These are phyloP conservation scores for Lecanosticta acicola DNA, from an alignment of 2,329 filamentous ascomycete genomes.

Conservation along the genomic window DNA sequence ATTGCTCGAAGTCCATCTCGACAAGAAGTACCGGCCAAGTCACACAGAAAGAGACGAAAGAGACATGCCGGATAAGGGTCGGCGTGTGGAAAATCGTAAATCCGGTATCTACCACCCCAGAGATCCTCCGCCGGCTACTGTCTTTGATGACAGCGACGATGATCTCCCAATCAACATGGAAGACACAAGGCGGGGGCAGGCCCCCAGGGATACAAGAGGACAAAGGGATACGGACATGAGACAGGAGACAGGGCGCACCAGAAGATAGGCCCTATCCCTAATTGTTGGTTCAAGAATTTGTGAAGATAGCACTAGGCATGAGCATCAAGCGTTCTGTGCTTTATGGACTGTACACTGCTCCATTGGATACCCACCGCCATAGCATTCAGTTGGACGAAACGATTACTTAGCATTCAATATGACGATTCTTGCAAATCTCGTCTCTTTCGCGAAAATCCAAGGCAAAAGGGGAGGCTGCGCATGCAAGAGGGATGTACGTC, in stretches of 20 bases:
- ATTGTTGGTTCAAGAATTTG: not conserved
- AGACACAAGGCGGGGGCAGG: slow-evolving; percentile 7
- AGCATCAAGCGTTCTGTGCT: not conserved
- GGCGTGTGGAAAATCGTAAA: slow-evolving; percentile 30
- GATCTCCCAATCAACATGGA: slow-evolving; percentile 7
- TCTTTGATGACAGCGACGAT: slow-evolving; percentile 42
- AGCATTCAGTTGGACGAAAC: no score
- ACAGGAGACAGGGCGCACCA: slow-evolving; percentile 11
- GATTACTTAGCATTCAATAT: no score
- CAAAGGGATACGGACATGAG: no score
- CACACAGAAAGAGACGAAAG: slow-evolving; percentile 22
- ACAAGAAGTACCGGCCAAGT: slow-evolving; percentile 57
- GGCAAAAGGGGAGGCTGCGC: no score
- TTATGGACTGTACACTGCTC: not conserved
- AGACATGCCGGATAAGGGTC: slow-evolving; percentile 26
- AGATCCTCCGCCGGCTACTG: slow-evolving; percentile 41
- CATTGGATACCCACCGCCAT: slow-evolving; percentile 7
- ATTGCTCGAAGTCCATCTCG: slow-evolving; percentile 61
- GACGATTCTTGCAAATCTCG: no score
- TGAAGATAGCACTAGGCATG: not conserved
- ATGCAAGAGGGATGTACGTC: no score
- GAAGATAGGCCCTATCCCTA: slow-evolving; percentile 5
- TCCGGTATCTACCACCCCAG: slow-evolving; percentile 30
- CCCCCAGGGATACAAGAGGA: slow-evolving; percentile 13
- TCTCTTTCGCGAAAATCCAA: no score